Percentiles rank a stretch among this genome's conserved stretches.
Evolutionary conservation across 805 yeast species (phyloP).

Genomic region (Ogataea nitratoaversa): DNA sequence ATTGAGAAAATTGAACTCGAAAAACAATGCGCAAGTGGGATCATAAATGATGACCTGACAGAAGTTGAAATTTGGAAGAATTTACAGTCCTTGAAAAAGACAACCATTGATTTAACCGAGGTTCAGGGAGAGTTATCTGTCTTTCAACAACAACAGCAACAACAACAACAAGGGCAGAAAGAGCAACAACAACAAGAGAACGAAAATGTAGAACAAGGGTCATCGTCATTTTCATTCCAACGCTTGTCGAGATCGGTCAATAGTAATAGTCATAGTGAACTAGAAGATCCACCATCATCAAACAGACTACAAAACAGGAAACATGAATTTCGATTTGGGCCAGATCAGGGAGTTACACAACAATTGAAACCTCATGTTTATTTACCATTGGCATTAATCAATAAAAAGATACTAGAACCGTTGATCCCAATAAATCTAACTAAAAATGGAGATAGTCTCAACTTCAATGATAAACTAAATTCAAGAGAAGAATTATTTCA

Average conservation of each 20-base stretch:
- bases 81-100: constrained; percentile 7
- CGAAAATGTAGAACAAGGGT: background rate
- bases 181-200: background rate
- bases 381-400: constrained; percentile 8
- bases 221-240: too few relatives aligned
- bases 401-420: constrained; percentile 11
- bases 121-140: constrained; percentile 7
- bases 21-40: background rate
- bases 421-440: constrained; percentile 5
- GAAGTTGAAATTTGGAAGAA: constrained; percentile 10
- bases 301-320: background rate
- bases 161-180: background rate
- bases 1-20: constrained; percentile 12
- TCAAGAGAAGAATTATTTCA: constrained; percentile 15
- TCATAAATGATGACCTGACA: constrained; percentile 10
- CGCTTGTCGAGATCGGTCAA: too few relatives aligned
- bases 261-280: too few relatives aligned
- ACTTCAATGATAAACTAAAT: constrained; percentile 4
- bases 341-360: background rate
- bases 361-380: constrained; percentile 7
- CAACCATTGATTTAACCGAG: constrained; percentile 3
- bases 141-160: constrained; percentile 3
- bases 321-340: background rate
- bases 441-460: background rate
- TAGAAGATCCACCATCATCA: background rate